A percentile compares a stretch with the other conserved stretches of the same genome.
phyloP scores from a whole-genome alignment of 2,329 filamentous ascomycete genomes.

The Pseudofabraea citricarpa region DNA sequence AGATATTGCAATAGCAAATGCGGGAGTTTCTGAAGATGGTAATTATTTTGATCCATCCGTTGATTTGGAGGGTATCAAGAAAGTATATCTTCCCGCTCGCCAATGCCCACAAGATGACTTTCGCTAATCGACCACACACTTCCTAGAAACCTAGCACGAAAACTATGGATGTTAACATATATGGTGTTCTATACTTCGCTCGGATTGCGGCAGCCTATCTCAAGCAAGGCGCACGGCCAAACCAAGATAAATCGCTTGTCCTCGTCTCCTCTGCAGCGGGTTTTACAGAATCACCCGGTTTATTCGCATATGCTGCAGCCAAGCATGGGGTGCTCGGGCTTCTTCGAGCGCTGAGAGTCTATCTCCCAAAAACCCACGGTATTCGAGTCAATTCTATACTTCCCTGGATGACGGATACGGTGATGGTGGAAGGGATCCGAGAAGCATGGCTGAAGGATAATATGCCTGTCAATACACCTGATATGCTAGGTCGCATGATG shows the following conservation, averaged over 20 bases:
- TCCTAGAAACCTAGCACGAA: constrained; percentile 44
- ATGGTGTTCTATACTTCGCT: constrained; percentile 12
- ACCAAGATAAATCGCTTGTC: constrained; percentile 10
- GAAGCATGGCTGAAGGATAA: constrained; percentile 27
- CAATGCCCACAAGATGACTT: neutral
- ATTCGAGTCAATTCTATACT: constrained; percentile 52
- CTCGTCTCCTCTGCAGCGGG: constrained; percentile 42
- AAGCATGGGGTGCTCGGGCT: constrained; percentile 51
- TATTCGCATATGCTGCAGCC: constrained; percentile 2
- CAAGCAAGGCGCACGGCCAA: neutral
- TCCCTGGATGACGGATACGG: constrained; percentile 48
- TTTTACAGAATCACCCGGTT: constrained; percentile 30
- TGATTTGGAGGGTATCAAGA: constrained; percentile 3
- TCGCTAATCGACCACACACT: constrained; percentile 22
- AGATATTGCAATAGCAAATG: constrained; percentile 34
- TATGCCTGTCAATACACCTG: constrained; percentile 30
- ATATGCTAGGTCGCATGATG: constrained; percentile 41
- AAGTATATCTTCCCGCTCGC: neutral
- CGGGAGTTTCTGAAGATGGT: constrained; percentile 42
- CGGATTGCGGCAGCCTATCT: constrained; percentile 12
- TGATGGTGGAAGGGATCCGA: constrained; percentile 32
- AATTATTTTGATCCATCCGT: constrained; percentile 25
- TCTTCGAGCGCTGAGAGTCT: constrained; percentile 39
- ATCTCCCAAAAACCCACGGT: constrained; percentile 29
- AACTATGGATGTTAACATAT: constrained; percentile 12